These are phyloP conservation scores for Naematelia aurantialba DNA, from an alignment of 768 basidiomycete genomes.

Conservation along the genomic window DNA sequence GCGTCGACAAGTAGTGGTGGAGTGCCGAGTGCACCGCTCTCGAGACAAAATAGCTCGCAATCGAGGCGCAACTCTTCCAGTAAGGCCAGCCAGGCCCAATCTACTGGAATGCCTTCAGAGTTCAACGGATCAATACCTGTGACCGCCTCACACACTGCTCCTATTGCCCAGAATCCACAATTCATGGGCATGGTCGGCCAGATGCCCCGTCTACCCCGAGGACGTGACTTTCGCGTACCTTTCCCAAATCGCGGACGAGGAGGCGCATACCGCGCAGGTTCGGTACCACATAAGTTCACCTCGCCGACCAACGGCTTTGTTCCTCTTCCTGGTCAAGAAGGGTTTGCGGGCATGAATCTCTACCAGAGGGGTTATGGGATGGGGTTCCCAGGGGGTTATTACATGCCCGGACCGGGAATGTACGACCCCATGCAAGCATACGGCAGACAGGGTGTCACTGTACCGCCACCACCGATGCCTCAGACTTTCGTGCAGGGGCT, in stretches of 20 bases:
- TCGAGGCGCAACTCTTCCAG: constrained; percentile 8
- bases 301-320: constrained; percentile 12
- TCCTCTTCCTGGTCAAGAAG: not conserved
- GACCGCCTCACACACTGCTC: constrained; percentile 21
- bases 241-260: constrained; percentile 17
- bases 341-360: not conserved
- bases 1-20: constrained; percentile 2
- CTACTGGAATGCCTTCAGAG: not conserved
- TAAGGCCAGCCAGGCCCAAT: not conserved
- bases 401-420: constrained; percentile 3
- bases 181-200: constrained; percentile 5
- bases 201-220: constrained; percentile 24
- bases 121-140: not conserved
- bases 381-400: constrained; percentile 23
- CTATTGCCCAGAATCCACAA: constrained; percentile 33
- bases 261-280: constrained; percentile 4
- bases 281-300: constrained; percentile 11
- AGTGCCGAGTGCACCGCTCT: constrained; percentile 3
- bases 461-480: constrained; percentile 48
- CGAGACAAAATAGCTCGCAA: constrained; percentile 20
- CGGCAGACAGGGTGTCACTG: constrained; percentile 6
- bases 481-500: constrained; percentile 50
- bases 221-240: constrained; percentile 23
- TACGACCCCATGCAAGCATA: constrained; percentile 22
- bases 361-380: constrained; percentile 17